phyloP scores from a whole-genome alignment of 1,284 basidiomycete genomes.

The Cryptococcus sp. region DNA sequence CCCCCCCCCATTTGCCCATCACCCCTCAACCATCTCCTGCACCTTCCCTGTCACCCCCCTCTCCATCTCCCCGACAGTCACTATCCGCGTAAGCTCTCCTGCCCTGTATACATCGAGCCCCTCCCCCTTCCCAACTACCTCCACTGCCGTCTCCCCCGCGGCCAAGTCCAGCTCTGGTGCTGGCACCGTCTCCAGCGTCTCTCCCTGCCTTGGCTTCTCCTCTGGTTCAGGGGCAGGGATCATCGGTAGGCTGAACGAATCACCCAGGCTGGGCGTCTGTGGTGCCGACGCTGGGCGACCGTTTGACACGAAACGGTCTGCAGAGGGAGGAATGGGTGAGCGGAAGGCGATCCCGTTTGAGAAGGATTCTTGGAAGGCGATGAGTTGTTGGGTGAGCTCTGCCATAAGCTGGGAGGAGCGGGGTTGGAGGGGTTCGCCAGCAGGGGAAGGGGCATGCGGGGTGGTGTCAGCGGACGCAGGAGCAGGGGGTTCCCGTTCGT shows the following conservation, averaged over 20 bases:
- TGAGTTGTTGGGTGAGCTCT: constrained; percentile 78
- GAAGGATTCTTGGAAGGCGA: constrained; percentile 80
- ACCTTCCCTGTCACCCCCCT: constrained; percentile 17
- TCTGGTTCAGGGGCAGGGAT: not conserved
- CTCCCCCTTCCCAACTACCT: constrained; percentile 4
- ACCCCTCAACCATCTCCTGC: constrained; percentile 7
- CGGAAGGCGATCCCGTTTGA: constrained; percentile 17
- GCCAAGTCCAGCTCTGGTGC: not conserved
- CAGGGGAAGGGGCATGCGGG: constrained; percentile 56
- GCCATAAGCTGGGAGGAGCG: constrained; percentile 60
- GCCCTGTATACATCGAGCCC: constrained; percentile 28
- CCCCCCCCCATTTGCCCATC: too few species aligned
- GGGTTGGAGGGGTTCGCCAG: constrained; percentile 56
- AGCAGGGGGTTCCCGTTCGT: not conserved
- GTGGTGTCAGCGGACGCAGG: not conserved
- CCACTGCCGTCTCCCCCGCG: constrained; percentile 1
- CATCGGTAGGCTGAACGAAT: not conserved
- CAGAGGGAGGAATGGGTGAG: constrained; percentile 21
- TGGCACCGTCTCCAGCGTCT: too few species aligned
- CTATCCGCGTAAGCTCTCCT: constrained; percentile 21
- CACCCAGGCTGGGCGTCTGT: not conserved
- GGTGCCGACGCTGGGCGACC: not conserved
- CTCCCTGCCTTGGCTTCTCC: not conserved
- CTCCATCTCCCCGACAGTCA: constrained; percentile 14
- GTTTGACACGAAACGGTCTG: too few species aligned